Percentiles rank a stretch among this genome's conserved stretches.
Conservation (phyloP, 148 eudicot genomes). For the Amaranthus cruentus region DNA sequence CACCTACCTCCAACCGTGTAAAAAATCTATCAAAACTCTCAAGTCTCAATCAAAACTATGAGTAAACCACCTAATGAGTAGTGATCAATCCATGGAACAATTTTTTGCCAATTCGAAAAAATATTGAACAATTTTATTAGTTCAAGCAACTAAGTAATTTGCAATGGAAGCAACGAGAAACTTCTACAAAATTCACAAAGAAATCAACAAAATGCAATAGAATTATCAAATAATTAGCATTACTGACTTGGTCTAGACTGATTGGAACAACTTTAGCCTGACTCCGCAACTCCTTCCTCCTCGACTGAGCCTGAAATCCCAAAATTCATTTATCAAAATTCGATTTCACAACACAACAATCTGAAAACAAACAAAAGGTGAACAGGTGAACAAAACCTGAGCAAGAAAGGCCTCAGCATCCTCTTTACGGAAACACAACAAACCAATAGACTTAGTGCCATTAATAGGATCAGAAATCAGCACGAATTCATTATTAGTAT, state of each 20-base stretch:
- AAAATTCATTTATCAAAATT: not conserved
- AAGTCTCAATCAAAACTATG: too few relatives aligned
- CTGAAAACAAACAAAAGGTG: not conserved
- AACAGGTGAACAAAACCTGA: constrained; percentile 45
- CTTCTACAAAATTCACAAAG: too few relatives aligned
- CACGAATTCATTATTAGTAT: constrained; percentile 82
- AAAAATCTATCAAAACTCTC: too few relatives aligned
- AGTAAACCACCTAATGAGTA: too few relatives aligned
- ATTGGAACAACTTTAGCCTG: constrained; percentile 89
- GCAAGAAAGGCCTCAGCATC: constrained; percentile 93
- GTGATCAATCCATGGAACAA: too few relatives aligned
- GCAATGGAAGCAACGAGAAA: too few relatives aligned
- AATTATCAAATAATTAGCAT: not conserved
- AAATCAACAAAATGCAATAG: not conserved
- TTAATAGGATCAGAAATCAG: constrained; percentile 65
- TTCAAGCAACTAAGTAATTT: too few relatives aligned
- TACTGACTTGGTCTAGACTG: constrained; percentile 77
- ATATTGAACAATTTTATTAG: too few relatives aligned
- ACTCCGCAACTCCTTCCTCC: constrained; percentile 61
- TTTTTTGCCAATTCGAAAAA: too few relatives aligned
- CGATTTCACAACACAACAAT: too few relatives aligned
- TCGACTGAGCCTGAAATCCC: constrained; percentile 48
- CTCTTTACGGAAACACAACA: constrained; percentile 85
- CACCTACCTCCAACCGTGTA: too few relatives aligned
- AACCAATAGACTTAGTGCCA: constrained; percentile 63